phyloP scores from a whole-genome alignment of 192 early-diverging fungal genomes.

The Gamsiella multidivaricata region DNA sequence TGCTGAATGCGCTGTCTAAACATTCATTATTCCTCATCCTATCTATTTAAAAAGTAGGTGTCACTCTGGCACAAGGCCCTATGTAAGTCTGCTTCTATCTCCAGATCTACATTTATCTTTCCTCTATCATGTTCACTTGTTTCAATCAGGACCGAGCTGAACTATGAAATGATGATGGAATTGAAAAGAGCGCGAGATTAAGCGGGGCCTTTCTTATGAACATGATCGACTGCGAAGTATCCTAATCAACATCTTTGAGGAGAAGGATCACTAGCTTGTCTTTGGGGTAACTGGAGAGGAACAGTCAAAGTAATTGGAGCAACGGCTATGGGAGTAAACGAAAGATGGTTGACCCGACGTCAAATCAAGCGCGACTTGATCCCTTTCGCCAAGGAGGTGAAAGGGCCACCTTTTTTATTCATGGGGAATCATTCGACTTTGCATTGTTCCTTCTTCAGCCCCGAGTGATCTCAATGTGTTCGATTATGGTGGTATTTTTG shows the following conservation, averaged over 20 bases:
- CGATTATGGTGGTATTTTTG: constrained; percentile 11
- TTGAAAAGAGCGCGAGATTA: constrained; percentile 7
- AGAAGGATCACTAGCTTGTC: constrained; percentile 2
- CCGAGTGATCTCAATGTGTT: not conserved
- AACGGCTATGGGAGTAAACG: not conserved
- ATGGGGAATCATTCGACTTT: not conserved
- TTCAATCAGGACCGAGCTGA: not conserved
- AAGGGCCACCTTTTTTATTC: constrained; percentile 11
- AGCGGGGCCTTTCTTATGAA: constrained; percentile 18
- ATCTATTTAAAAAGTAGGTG: constrained; percentile 19
- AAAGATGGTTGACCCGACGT: constrained; percentile 5
- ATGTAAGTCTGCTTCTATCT: constrained; percentile 37
- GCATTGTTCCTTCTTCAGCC: constrained; percentile 6
- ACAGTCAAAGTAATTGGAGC: not conserved
- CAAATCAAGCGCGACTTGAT: constrained; percentile 35
- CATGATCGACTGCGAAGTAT: constrained; percentile 11
- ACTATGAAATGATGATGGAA: constrained; percentile 7
- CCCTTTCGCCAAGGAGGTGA: constrained; percentile 19
- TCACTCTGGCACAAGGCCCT: constrained; percentile 50
- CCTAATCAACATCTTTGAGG: constrained; percentile 9
- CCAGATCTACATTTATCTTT: too few species aligned
- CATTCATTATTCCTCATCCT: not conserved
- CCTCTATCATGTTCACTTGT: too few species aligned
- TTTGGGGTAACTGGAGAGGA: not conserved
- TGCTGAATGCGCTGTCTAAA: not conserved